Base-by-base conservation (phyloP, 192 early-diverging fungal genomes). In the Linnemannia exigua region DNA sequence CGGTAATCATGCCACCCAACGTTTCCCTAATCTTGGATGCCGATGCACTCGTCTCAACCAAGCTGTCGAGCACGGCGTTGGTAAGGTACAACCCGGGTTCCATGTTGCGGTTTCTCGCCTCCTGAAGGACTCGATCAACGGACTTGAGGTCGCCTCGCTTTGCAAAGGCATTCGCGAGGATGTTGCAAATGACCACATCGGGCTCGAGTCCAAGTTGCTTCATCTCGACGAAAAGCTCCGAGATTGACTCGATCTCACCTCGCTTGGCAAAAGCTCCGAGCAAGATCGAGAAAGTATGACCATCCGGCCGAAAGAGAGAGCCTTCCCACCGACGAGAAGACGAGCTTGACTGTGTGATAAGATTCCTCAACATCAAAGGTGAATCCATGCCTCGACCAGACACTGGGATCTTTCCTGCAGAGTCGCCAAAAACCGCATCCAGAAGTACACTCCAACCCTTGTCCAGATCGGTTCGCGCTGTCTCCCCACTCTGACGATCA, bases 161-260 rank as follows among this genome's bases (percentile, higher is more conserved):
- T 1, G 75, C 77, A 74, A 86, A 80, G 4, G 84, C 84, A 36
- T 76, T 80, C 11, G 75, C 84, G 37, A 86, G 70, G 17, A 80
- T 79, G 20, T 37, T 77, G 35, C 77, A 80, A 31, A 86, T 80
- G 19, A 61, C 67, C 47, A 44, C 31, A 38, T 86, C 84, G 1
- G 84, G 84, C 61, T 86, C 79, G 1, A 86, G 36, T 1, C 70
- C 58, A 1, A 77, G 50, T 8, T 66, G 52, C 33, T 72, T 77
- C 84, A 86, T 86, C 47, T 86, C 74, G 7, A 77, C 74, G 77
- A 80, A 86, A 0, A 86, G 50, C 25, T 80, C 84, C 5, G 84
- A 77, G 17, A 86, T 86, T 4, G 84, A 50, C 41, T 80, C 84
- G 17, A 86, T 86, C 63, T 80, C 84, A 5, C 84, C 84, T 28